Evolutionary conservation across 2,329 filamentous ascomycete species (phyloP).

Genomic region (Elsinoe fawcettii): DNA sequence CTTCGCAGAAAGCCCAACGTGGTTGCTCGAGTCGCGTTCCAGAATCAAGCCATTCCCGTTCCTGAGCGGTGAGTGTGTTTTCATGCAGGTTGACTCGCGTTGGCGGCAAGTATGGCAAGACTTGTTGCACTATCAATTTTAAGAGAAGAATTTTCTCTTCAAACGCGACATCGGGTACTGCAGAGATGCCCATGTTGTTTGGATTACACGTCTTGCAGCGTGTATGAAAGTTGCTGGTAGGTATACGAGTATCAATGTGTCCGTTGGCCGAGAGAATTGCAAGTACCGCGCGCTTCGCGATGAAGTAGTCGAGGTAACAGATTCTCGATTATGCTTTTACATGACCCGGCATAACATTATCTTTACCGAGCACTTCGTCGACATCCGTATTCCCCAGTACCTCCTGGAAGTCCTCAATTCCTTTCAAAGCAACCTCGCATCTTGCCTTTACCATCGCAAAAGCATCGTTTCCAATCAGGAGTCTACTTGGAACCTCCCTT

Average conservation of each 20-base stretch:
- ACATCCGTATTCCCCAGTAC: constrained; percentile 26
- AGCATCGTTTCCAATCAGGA: constrained; percentile 49
- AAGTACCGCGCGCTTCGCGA: neutral
- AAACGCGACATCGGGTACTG: neutral
- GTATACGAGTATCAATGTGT: neutral
- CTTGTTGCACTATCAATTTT: neutral
- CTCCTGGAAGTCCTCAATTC: constrained; percentile 46
- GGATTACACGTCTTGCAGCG: neutral
- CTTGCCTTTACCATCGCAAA: constrained; percentile 33
- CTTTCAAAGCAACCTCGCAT: constrained; percentile 35
- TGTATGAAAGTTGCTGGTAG: neutral
- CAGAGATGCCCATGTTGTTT: neutral
- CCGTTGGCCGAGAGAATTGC: neutral
- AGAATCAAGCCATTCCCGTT: constrained; percentile 1
- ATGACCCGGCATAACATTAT: neutral
- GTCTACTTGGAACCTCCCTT: constrained; percentile 44
- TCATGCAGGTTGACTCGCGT: constrained; percentile 3
- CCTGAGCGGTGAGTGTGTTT: constrained; percentile 7
- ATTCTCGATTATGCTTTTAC: neutral
- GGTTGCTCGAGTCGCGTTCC: constrained; percentile 5
- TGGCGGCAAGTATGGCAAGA: neutral
- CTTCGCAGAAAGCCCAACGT: neutral
- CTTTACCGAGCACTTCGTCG: neutral
- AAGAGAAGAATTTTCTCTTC: neutral
- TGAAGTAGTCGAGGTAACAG: neutral